These are phyloP conservation scores for Kregervanrija pseudodelftensis DNA, from an alignment of 805 yeast genomes.

Conservation along the genomic window DNA sequence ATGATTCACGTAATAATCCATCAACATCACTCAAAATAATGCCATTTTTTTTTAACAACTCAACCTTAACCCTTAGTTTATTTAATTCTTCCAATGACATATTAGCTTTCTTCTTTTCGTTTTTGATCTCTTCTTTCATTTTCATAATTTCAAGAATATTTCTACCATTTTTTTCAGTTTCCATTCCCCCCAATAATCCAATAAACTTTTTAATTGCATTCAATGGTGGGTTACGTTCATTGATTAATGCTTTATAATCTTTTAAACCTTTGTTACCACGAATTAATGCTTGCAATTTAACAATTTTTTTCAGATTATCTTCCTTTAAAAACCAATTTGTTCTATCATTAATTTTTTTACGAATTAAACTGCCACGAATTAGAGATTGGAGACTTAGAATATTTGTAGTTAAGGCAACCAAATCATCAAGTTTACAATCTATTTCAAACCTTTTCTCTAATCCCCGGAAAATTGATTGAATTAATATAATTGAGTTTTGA, in stretches of 20 bases:
- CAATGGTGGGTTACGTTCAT: constrained; percentile 69
- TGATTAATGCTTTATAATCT: constrained; percentile 68
- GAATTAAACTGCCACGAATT: constrained; percentile 39
- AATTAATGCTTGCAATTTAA: constrained; percentile 68
- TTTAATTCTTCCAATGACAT: constrained; percentile 67
- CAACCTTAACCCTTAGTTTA: constrained; percentile 70
- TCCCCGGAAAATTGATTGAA: constrained; percentile 62
- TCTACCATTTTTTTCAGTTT: constrained; percentile 36
- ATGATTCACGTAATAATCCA: constrained; percentile 17
- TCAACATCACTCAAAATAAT: constrained; percentile 66
- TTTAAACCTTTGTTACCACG: constrained; percentile 59
- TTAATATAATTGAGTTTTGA: constrained; percentile 27
- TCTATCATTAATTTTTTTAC: constrained; percentile 30
- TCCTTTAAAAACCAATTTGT: constrained; percentile 41
- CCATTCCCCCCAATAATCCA: constrained; percentile 56
- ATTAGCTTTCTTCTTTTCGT: constrained; percentile 63
- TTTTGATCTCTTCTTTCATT: constrained; percentile 37
- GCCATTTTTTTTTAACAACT: constrained; percentile 70
- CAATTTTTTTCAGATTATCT: constrained; percentile 48
- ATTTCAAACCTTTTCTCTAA: constrained; percentile 48
- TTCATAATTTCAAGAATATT: constrained; percentile 5
- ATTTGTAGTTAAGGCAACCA: constrained; percentile 35
- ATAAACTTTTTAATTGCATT: constrained; percentile 72
- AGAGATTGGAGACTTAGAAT: constrained; percentile 47
- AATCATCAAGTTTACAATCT: constrained; percentile 48